Percentiles rank a stretch among this genome's conserved stretches.
phyloP scores from a whole-genome alignment of 177 flowering plant genomes.

The Vitis hybrid region DNA sequence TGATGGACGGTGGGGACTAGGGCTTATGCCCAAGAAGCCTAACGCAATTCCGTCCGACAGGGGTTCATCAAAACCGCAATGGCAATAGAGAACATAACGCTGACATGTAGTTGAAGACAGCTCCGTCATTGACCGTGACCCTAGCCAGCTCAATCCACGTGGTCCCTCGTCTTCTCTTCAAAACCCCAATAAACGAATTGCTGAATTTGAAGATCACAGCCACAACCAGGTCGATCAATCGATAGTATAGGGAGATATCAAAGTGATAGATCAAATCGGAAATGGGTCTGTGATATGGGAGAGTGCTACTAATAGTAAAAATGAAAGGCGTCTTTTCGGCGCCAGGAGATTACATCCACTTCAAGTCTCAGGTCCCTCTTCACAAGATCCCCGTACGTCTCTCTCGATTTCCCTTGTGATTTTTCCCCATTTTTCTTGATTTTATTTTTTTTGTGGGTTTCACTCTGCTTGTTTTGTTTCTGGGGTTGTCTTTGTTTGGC shows the following conservation, averaged over 20 bases:
- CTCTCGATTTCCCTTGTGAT: conserved; percentile 1
- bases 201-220: neutral
- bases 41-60: conserved; percentile 10
- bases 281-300: conserved; percentile 14
- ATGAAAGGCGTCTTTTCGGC: conserved; percentile 87
- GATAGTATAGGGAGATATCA: neutral
- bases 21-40: conserved; percentile 3
- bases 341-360: conserved; percentile 94
- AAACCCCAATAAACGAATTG: neutral
- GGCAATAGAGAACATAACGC: conserved; percentile 13
- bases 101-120: neutral
- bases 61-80: neutral
- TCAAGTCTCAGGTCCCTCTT: conserved; percentile 98
- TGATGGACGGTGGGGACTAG: no score
- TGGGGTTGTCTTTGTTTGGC: conserved; percentile 2
- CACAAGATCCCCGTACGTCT: conserved; percentile 89
- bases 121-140: neutral
- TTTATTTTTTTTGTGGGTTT: neutral
- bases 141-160: neutral
- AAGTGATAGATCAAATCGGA: conserved; percentile 12
- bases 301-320: conserved; percentile 19
- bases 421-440: neutral
- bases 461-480: neutral
- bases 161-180: conserved; percentile 5
- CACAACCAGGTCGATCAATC: neutral